Evolutionary conservation across 202 grass and related monocot species (phyloP), one percentile per base, ranked within the genome.

Genomic region (Panicum virgatum): DNA sequence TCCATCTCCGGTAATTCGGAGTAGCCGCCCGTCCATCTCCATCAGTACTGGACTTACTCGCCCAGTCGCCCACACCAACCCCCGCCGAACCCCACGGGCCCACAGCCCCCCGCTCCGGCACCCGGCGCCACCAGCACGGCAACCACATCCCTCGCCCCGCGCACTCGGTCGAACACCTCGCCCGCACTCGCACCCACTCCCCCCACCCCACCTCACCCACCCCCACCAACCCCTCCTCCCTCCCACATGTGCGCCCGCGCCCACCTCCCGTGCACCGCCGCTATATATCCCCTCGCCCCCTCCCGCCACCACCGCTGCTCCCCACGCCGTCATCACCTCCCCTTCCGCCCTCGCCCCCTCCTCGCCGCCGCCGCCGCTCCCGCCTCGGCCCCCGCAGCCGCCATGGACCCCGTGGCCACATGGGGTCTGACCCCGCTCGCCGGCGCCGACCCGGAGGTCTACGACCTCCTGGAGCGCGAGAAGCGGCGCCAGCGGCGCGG

Each of bases 401-500:
- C 89, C 74, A 95, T 96, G 92, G 92, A 98, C 51, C 25, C 92
- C 54, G 90, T 98, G 47, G 76, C 79, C 5, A 77, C 87, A 7
- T 96, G 96, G 92, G 96, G 96, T 0, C 89, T 98, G 27, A 82
- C 92, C 10, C 85, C 96, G 5, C 96, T 98, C 42, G 71, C 46
- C 29, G 40, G 62, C 34, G 90, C 81, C 15, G 95, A 98, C 57
- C 95, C 90, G 20, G 84, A 72, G 48, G 79, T 98, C 72, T 44
- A 80, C 82, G 95, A 98, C 84, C 86, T 98, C 69, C 84, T 98
- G 42, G 95, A 98, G 88, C 86, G 72, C 36, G 95, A 98, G 90
- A 98, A 98, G 82, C 90, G 82, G 58, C 92, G 95, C n/a, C 92
- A 98, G 90, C 91, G 88, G 9, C 86, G 85, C 78, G 96, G 96